Evolutionary conservation across 2,329 filamentous ascomycete species (phyloP).

Genomic region (Zymoseptoria pseudotritici): DNA sequence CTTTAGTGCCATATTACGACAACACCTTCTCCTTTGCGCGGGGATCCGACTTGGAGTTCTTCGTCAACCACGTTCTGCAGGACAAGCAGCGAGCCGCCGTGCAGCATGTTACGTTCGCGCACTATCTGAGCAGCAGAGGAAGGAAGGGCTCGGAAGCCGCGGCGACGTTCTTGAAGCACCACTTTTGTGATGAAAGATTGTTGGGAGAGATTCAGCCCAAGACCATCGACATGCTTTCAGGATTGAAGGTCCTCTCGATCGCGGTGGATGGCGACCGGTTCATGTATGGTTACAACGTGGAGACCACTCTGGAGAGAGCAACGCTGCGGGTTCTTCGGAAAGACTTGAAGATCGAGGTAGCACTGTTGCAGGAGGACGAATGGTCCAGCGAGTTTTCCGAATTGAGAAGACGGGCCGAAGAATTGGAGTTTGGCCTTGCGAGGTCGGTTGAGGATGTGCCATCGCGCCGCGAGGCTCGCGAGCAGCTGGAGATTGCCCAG

Average conservation of each 20-base stretch:
- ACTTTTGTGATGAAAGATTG: background rate
- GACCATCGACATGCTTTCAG: background rate
- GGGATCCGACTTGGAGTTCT: background rate
- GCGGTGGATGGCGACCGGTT: background rate
- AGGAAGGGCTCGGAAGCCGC: background rate
- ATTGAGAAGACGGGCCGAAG: background rate
- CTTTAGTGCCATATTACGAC: constrained; percentile 3
- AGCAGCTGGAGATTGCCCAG: background rate
- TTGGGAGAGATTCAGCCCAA: background rate
- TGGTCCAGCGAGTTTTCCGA: background rate
- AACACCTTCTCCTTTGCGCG: constrained; percentile 5
- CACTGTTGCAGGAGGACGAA: background rate
- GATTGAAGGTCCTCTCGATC: background rate
- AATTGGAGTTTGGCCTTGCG: constrained; percentile 1
- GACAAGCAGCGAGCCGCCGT: background rate
- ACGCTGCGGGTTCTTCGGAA: background rate
- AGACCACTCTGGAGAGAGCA: background rate
- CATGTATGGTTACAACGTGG: background rate
- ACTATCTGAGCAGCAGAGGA: background rate
- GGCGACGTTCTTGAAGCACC: background rate
- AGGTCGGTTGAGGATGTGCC: background rate
- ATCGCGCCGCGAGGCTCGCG: background rate
- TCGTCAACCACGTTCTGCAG: background rate
- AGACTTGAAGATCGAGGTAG: background rate
- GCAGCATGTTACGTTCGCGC: background rate